Conservation (phyloP, 2,329 filamentous ascomycete genomes). For the Neurospora sp. region DNA sequence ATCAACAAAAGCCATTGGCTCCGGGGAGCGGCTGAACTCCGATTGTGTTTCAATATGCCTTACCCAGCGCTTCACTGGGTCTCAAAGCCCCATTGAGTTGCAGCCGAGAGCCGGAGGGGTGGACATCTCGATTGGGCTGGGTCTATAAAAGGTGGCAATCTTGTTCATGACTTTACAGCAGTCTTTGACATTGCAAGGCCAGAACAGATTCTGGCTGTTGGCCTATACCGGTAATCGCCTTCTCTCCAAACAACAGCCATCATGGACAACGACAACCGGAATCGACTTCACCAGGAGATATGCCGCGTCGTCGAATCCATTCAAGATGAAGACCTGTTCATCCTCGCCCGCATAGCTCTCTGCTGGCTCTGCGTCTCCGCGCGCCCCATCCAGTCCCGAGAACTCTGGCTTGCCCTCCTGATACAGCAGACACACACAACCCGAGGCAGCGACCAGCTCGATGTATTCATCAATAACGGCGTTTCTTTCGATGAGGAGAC, state of each 20-base stretch:
- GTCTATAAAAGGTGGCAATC: background rate
- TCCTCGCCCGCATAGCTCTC: conserved; percentile 5
- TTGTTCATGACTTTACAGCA: background rate
- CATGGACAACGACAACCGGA: background rate
- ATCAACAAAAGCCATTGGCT: background rate
- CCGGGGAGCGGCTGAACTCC: background rate
- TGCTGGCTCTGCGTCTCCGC: conserved; percentile 13
- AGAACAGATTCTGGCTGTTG: background rate
- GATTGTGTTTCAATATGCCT: background rate
- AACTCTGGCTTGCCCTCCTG: conserved; percentile 11
- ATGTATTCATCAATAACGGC: conserved; percentile 2
- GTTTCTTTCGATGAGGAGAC: conserved; percentile 5
- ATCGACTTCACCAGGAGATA: background rate
- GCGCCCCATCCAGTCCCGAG: conserved; percentile 9
- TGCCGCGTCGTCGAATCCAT: background rate
- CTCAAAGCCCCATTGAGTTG: background rate
- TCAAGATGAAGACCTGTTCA: background rate
- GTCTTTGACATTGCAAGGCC: background rate
- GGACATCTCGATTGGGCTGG: too few relatives aligned
- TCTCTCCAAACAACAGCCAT: background rate
- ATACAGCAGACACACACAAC: conserved; percentile 1
- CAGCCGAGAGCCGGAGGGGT: background rate
- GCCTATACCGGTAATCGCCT: background rate
- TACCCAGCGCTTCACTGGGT: background rate
- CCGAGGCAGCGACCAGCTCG: background rate